A percentile compares a stretch with the other conserved stretches of the same genome.
Evolutionary conservation across 2,329 filamentous ascomycete genomes (phyloP).

Genomic region (Cladosporium sp.): DNA sequence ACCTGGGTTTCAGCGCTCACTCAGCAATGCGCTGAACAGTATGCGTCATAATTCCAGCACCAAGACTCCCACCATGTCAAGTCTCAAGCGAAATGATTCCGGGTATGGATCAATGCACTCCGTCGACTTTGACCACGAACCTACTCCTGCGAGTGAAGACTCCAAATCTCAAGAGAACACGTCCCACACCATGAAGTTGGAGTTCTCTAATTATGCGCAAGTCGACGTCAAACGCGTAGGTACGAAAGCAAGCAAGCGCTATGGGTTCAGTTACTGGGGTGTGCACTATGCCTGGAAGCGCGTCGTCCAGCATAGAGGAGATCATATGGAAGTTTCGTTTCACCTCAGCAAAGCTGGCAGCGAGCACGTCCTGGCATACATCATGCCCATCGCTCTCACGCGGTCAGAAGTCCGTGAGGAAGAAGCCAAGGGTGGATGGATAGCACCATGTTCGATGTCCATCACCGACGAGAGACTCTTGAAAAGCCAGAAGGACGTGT

Average conservation of each 20-base stretch:
- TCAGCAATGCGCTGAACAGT: slow-evolving; percentile 56
- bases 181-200: slow-evolving; percentile 71
- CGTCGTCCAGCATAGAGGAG: slow-evolving; percentile 63
- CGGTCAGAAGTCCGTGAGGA: slow-evolving; percentile 68
- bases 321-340: slow-evolving; percentile 56
- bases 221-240: slow-evolving; percentile 74
- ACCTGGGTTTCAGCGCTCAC: slow-evolving; percentile 53
- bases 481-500: slow-evolving; percentile 69
- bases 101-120: slow-evolving; percentile 51
- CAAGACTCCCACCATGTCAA: slow-evolving; percentile 38
- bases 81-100: slow-evolving; percentile 55
- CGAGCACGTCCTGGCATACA: slow-evolving; percentile 69
- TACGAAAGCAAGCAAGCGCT: slow-evolving; percentile 64
- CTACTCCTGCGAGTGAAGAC: slow-evolving; percentile 32
- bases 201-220: slow-evolving; percentile 97
- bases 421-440: slow-evolving; percentile 76
- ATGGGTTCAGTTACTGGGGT: slow-evolving; percentile 95
- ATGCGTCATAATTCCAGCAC: slow-evolving; percentile 54
- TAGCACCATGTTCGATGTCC: slow-evolving; percentile 87
- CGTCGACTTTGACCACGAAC: slow-evolving; percentile 34
- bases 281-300: slow-evolving; percentile 80
- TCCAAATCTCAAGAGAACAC: slow-evolving; percentile 34
- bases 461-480: slow-evolving; percentile 73
- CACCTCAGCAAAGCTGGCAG: slow-evolving; percentile 10
- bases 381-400: slow-evolving; percentile 74